Evolutionary conservation across 192 early-diverging fungal genomes (phyloP).

Genomic region (Dimargaris xerosporica): DNA sequence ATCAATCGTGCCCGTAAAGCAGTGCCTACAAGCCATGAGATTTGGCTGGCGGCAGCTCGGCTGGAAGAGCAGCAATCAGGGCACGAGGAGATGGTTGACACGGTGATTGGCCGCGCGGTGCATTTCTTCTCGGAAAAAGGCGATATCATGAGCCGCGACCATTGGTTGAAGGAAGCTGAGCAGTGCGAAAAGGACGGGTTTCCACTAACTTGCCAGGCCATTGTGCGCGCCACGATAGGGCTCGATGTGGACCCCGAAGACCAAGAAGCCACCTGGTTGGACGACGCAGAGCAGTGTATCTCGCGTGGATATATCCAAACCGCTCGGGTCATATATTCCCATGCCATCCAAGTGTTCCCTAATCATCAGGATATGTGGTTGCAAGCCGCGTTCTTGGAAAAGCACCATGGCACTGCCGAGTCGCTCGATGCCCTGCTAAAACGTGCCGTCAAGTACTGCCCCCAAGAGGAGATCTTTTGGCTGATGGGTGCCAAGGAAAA

Average conservation of each 20-base stretch:
- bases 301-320: conserved; percentile 46
- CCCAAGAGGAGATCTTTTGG: conserved; percentile 87
- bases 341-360: conserved; percentile 63
- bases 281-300: conserved; percentile 70
- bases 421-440: conserved; percentile 62
- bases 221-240: conserved; percentile 60
- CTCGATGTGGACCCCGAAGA: conserved; percentile 70
- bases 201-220: conserved; percentile 64
- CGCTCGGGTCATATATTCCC: conserved; percentile 75
- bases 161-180: conserved; percentile 82
- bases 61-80: conserved; percentile 69
- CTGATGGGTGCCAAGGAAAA: conserved; percentile 93
- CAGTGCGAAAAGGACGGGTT: conserved; percentile 65
- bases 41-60: conserved; percentile 89
- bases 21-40: conserved; percentile 79
- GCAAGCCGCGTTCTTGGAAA: conserved; percentile 75
- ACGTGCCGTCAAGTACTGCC: conserved; percentile 76
- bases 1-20: conserved; percentile 75
- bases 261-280: conserved; percentile 64
- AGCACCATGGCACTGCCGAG: conserved; percentile 57
- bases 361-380: conserved; percentile 71
- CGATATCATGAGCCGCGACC: conserved; percentile 55
- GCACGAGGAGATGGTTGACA: conserved; percentile 44
- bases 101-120: conserved; percentile 58
- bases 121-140: conserved; percentile 45